Evolutionary conservation across 2,329 filamentous ascomycete species (phyloP).

Genomic region (Monosporascus sp.): DNA sequence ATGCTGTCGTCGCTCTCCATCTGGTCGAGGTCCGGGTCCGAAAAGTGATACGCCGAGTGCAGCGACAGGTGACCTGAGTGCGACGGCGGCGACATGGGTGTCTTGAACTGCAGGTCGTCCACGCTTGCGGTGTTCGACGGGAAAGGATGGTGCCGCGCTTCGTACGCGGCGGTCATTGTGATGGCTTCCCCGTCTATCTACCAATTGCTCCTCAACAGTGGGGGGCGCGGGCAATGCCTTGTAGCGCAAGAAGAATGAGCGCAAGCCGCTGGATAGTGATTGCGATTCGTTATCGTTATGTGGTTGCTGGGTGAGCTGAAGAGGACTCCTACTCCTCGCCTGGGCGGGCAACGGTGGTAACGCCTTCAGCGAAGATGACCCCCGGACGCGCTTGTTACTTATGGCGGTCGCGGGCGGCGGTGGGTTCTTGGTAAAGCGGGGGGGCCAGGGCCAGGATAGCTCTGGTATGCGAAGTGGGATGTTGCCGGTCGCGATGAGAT

Average conservation of each 20-base stretch:
- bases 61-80: conserved; percentile 36
- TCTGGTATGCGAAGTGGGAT: conserved; percentile 30
- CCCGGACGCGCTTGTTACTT: conserved; percentile 1
- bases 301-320: conserved; percentile 19
- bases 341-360: conserved; percentile 12
- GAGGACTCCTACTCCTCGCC: conserved; percentile 15
- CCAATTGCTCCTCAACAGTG: background rate
- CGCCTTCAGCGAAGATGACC: conserved; percentile 5
- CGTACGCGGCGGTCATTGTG: conserved; percentile 6
- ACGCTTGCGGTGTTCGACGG: conserved; percentile 42
- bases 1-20: conserved; percentile 34
- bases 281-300: conserved; percentile 13
- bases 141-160: background rate
- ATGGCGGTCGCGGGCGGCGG: conserved; percentile 4
- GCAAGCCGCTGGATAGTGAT: conserved; percentile 20
- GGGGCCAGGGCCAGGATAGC: conserved; percentile 20
- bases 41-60: conserved; percentile 37
- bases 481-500: conserved; percentile 33
- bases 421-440: conserved; percentile 10
- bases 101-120: conserved; percentile 45
- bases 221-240: conserved; percentile 12
- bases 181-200: background rate
- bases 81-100: conserved; percentile 36
- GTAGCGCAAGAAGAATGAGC: conserved; percentile 22
- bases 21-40: conserved; percentile 33